Evolutionary conservation across 768 basidiomycete species (phyloP).

Genomic region (Lenzites betulinus): DNA sequence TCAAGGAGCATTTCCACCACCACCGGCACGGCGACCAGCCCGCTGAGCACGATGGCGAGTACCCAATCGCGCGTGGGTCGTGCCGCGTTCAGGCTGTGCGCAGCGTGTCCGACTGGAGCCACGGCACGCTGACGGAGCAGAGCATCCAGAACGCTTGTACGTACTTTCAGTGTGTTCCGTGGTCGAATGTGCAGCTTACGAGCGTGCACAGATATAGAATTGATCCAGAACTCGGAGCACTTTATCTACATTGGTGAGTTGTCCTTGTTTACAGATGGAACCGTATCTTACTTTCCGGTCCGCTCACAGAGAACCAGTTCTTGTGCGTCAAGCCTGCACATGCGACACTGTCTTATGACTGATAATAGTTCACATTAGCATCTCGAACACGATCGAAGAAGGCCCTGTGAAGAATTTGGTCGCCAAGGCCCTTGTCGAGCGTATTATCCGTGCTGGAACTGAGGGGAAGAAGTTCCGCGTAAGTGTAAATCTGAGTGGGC

Average conservation of each 20-base stretch:
- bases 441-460: slow-evolving; percentile 80
- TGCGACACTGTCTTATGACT: neutral
- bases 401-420: slow-evolving; percentile 78
- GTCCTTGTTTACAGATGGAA: neutral
- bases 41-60: slow-evolving; percentile 38
- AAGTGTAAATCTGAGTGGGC: neutral
- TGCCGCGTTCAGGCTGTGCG: slow-evolving; percentile 82
- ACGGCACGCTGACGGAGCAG: slow-evolving; percentile 85
- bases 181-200: neutral
- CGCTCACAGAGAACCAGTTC: slow-evolving; percentile 71
- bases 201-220: slow-evolving; percentile 58
- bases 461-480: slow-evolving; percentile 79
- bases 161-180: slow-evolving; percentile 31
- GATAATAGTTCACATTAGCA: slow-evolving; percentile 46
- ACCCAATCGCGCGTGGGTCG: slow-evolving; percentile 47
- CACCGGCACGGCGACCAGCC: slow-evolving; percentile 24
- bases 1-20: slow-evolving; percentile 67
- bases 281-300: neutral
- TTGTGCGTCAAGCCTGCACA: slow-evolving; percentile 54
- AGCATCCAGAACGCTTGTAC: slow-evolving; percentile 93
- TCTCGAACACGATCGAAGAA: slow-evolving; percentile 67
- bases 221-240: slow-evolving; percentile 85
- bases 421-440: slow-evolving; percentile 77
- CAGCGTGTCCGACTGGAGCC: slow-evolving; percentile 92
- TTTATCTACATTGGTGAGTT: slow-evolving; percentile 88